Evolutionary conservation across 345 rosid species (phyloP).

Genomic region (Syzygium grande): DNA sequence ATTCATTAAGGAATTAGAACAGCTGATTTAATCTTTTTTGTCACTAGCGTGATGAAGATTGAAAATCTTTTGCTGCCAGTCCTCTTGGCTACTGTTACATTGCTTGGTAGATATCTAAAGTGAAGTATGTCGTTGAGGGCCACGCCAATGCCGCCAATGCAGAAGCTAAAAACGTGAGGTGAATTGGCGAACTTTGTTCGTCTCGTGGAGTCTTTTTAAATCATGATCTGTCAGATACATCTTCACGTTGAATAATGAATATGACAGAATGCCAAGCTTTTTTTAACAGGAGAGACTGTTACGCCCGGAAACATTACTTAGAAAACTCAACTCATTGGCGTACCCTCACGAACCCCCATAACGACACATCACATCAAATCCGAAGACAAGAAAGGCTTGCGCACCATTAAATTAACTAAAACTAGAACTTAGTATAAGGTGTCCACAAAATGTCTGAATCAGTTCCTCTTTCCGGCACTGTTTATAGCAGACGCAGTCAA

Average conservation of each 20-base stretch:
- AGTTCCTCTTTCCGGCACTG: neutral
- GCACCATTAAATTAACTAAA: neutral
- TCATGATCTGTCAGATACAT: neutral
- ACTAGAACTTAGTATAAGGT: neutral
- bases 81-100: neutral
- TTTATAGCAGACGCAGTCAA: neutral
- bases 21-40: neutral
- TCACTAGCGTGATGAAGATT: neutral
- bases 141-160: neutral
- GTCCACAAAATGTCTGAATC: neutral
- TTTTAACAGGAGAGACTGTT: neutral
- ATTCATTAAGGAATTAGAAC: neutral
- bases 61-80: neutral
- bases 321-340: neutral
- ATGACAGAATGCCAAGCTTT: neutral
- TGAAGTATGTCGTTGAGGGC: neutral
- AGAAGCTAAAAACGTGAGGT: neutral
- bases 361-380: neutral
- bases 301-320: neutral
- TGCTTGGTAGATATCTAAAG: neutral
- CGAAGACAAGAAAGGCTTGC: neutral
- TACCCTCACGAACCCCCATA: neutral
- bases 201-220: neutral
- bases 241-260: neutral
- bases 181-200: neutral